Base-by-base conservation (phyloP, 148 eudicot species). In the Rhododendron williamsianum region DNA sequence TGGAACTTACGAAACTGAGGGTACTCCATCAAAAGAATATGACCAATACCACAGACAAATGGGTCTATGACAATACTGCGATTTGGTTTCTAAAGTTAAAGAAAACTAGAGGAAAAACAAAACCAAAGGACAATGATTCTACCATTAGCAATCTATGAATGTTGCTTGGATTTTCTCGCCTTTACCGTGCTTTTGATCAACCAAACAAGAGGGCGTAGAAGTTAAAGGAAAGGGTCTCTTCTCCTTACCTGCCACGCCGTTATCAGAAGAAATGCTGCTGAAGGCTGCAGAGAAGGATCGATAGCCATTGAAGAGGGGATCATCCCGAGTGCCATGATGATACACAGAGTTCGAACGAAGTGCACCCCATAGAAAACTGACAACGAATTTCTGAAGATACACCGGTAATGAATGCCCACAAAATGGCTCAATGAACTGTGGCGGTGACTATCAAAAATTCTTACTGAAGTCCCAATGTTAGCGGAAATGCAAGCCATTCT, bases 401-500 rank as follows among this genome's bases (percentile, higher is more conserved):
- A 23, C 4, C 1, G 43, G 27, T 16, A 41, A 13, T 36, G 86
- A 84, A 84, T 3, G 41, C 67, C 45, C 45, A 18, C 38, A 48
- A 84, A 76, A 45, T 21, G 41, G 74, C 27, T 83, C 54, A 45
- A 60, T 36, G 83, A 76, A 30, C 52, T 65, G 52, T 46, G 76
- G 46, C n/a, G 36, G 73, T 78, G 76, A 69, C 76, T 46, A 21
- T 38, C 65, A 60, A 69, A 27, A 11, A 78, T 16, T 33, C 80
- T 72, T 35, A 77, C 60, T 54, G 90, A 72, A 79, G 84, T 78
- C 79, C 87, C 87, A 35, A 88, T 27, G 77, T 74, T 80, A 35
- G 76, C 58, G 12, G 89, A 89, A 58, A 86, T 76, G 81, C 88
- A 85, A 56, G 88, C 88, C 91, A 89, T 89, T 12, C 51, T 52